phyloP scores from a whole-genome alignment of 2,329 filamentous ascomycete genomes.

The Botrytis byssoidea region DNA sequence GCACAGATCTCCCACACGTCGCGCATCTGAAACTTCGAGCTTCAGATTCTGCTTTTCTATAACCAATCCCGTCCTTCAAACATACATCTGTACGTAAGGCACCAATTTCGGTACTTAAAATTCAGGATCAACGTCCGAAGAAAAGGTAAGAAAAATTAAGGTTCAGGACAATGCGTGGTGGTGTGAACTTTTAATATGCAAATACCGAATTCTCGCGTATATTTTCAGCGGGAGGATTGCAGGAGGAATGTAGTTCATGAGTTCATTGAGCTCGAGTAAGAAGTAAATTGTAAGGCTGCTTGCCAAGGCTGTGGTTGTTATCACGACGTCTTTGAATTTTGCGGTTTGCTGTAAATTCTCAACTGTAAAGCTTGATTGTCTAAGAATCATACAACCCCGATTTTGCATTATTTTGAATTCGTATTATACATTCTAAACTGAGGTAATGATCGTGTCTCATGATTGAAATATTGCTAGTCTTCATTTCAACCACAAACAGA shows the following conservation, averaged over 20 bases:
- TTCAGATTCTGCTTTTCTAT: not conserved
- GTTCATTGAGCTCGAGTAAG: not conserved
- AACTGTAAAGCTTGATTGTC: not conserved
- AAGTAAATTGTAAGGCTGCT: conserved; percentile 2
- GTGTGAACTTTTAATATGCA: not conserved
- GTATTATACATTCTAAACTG: not conserved
- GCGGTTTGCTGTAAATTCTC: not conserved
- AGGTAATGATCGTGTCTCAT: conserved; percentile 6
- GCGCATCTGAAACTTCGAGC: not conserved
- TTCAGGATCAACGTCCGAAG: not conserved
- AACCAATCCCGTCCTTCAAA: not conserved
- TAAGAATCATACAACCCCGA: not conserved
- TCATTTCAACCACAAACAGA: not conserved
- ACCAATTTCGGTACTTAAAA: too few relatives aligned
- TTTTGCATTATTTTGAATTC: not conserved
- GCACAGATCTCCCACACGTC: conserved; percentile 8
- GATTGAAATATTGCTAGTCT: not conserved
- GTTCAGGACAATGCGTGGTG: not conserved
- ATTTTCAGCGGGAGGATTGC: not conserved
- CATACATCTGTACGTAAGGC: not conserved
- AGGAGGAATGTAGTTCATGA: not conserved
- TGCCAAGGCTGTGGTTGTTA: not conserved
- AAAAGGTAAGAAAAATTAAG: not conserved
- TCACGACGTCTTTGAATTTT: not conserved
- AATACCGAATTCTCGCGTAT: not conserved